Evolutionary conservation across 108 stramenopile genomes (phyloP).

Genomic region (Hondaea fermentalgiana): DNA sequence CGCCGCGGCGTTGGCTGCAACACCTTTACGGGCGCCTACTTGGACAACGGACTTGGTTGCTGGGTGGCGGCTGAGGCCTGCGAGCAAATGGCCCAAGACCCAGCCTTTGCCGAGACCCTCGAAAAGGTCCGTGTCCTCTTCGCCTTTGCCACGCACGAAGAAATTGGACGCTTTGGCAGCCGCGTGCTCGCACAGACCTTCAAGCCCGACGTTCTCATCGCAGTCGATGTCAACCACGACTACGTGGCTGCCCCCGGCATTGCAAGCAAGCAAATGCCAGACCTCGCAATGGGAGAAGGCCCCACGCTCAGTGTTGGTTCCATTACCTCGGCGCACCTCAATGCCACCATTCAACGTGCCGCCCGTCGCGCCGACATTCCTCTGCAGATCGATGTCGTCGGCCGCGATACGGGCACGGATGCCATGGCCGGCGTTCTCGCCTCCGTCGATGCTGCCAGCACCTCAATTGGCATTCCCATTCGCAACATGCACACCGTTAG

Average conservation of each 20-base stretch:
- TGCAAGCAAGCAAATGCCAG: not conserved
- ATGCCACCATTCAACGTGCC: not conserved
- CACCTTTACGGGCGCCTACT: not conserved
- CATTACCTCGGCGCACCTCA: not conserved
- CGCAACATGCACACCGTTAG: conserved; percentile 8
- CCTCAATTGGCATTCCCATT: conserved; percentile 2
- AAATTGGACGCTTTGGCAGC: conserved; percentile 1
- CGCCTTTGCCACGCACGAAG: conserved; percentile 14
- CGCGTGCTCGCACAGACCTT: not conserved
- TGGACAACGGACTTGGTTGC: conserved; percentile 15
- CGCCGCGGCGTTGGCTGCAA: conserved; percentile 2
- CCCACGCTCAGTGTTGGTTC: not conserved
- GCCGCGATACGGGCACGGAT: not conserved
- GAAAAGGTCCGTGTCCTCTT: not conserved
- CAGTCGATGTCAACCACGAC: not conserved
- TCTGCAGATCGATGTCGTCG: not conserved
- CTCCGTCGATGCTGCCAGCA: not conserved
- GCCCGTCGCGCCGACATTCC: not conserved
- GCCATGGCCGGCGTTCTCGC: not conserved
- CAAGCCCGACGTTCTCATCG: not conserved
- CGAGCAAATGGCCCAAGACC: not conserved
- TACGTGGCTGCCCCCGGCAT: not conserved
- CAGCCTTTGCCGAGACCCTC: not conserved
- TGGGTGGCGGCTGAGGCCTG: not conserved
- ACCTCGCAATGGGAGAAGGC: not conserved